Evolutionary conservation across 768 basidiomycete genomes (phyloP), one percentile per base, ranked within the genome.

Genomic region (Aureoboletus auriporus): DNA sequence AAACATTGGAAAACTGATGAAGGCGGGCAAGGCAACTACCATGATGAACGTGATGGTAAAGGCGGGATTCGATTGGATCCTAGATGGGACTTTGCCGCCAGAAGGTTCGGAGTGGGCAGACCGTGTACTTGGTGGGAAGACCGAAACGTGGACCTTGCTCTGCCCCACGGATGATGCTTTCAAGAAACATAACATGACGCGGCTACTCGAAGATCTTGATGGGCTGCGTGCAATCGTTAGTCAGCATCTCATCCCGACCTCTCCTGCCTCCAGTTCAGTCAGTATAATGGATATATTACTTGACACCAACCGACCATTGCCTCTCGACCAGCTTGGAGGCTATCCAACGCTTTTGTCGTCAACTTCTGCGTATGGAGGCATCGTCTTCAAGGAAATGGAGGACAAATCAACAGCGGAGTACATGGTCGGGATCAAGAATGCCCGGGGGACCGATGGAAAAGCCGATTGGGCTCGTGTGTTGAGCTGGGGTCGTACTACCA

Each of bases 111-210:
- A 69, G 10, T 89, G 84, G 83, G 77, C 76, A 6, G 74, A 82
- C 13, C 60, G 65, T 47, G 74, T 69, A 39, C 58, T 77, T n/a
- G 60, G 63, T 16, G 20, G 20, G 20, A 23, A 23, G 20, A 75
- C 72, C 23, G 68, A 66, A 8, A 83, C 85, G 4, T 98, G 94
- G 85, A 95, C 93, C 2, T 67, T 99, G 5, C 75, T 99, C 17
- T 93, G 89, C 56, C 96, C 96, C 4, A 81, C 83, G 6, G 96
- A 99, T 60, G 85, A 87, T 49, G 93, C 95, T 0, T 96, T 98
- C 77, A 86, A 92, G 63, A 71, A 78, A 17, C 69, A 87, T 65
- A 94, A 98, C 69, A 67, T 98, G 49, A 93, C 93, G 0, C 65
- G 69, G 50, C 66, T 93, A 20, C 84, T 83, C 53, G 76, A 75